phyloP scores from a whole-genome alignment of 768 basidiomycete species.

The Megacollybia marginata region DNA sequence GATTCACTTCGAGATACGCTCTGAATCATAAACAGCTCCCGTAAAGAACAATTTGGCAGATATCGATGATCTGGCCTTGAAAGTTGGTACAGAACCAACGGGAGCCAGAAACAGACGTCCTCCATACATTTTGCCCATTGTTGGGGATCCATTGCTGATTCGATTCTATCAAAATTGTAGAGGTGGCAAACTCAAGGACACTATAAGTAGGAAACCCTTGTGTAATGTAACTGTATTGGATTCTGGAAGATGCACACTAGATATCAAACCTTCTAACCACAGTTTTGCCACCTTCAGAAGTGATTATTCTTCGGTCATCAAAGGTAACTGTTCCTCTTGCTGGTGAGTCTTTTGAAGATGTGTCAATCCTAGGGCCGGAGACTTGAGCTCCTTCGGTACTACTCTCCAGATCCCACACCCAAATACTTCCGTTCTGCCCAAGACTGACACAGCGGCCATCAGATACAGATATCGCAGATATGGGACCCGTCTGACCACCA shows the following conservation, averaged over 20 bases:
- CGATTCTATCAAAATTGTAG: too few relatives aligned
- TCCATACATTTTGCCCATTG: too few relatives aligned
- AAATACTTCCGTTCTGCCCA: conserved; percentile 63
- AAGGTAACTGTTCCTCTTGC: conserved; percentile 49
- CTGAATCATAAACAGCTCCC: too few relatives aligned
- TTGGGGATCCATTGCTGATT: too few relatives aligned
- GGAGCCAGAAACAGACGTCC: too few relatives aligned
- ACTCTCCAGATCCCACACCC: conserved; percentile 83
- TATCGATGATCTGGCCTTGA: too few relatives aligned
- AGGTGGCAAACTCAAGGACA: too few relatives aligned
- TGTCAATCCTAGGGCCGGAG: conserved; percentile 15
- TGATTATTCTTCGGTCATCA: conserved; percentile 60
- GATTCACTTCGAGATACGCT: too few relatives aligned
- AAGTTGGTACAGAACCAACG: too few relatives aligned
- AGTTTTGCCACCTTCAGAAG: conserved; percentile 23
- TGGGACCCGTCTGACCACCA: conserved; percentile 60
- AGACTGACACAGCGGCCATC: conserved; percentile 81
- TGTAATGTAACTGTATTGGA: too few relatives aligned
- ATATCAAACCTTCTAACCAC: conserved; percentile 53
- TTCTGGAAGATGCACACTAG: conserved; percentile 16
- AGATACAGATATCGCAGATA: conserved; percentile 62
- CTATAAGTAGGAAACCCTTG: too few relatives aligned
- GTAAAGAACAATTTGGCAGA: too few relatives aligned
- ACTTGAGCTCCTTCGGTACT: conserved; percentile 31
- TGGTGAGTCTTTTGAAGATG: conserved; percentile 7